Evolutionary conservation across 169 alveolate species (phyloP).

Genomic region (Plasmodium gonderi): DNA sequence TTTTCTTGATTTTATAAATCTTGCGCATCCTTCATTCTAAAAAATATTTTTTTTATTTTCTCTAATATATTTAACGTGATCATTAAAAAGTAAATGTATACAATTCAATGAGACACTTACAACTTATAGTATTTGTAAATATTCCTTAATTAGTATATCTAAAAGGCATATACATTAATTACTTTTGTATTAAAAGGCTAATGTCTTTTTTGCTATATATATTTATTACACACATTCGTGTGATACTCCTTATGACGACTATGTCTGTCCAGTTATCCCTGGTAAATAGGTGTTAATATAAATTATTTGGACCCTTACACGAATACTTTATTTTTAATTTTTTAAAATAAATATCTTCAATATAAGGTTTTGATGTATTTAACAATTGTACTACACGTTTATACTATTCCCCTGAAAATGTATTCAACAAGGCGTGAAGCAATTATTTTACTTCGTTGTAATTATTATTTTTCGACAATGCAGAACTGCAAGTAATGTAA

Average conservation of each 20-base stretch:
- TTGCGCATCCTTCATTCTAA: constrained; percentile 13
- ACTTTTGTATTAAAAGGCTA: not conserved
- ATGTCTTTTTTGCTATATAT: not conserved
- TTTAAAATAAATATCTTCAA: not conserved
- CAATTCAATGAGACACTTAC: constrained; percentile 6
- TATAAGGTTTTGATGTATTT: not conserved
- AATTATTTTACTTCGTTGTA: not conserved
- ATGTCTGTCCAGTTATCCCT: too few relatives aligned
- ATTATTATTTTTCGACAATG: not conserved
- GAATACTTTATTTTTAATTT: not conserved
- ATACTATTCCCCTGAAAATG: not conserved
- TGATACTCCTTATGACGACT: not conserved
- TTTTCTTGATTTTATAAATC: not conserved
- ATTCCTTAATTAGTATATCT: constrained; percentile 2
- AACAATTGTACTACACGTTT: not conserved
- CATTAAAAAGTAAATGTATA: not conserved
- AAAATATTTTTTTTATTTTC: not conserved
- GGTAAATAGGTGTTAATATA: not conserved
- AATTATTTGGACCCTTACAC: too few relatives aligned
- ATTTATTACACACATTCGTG: constrained; percentile 40
- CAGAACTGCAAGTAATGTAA: not conserved
- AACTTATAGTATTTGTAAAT: not conserved
- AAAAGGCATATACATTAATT: not conserved
- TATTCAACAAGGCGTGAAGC: not conserved
- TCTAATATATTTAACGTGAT: not conserved